phyloP scores from a whole-genome alignment of 805 yeast species.

The Debaryomyces tyrocola region DNA sequence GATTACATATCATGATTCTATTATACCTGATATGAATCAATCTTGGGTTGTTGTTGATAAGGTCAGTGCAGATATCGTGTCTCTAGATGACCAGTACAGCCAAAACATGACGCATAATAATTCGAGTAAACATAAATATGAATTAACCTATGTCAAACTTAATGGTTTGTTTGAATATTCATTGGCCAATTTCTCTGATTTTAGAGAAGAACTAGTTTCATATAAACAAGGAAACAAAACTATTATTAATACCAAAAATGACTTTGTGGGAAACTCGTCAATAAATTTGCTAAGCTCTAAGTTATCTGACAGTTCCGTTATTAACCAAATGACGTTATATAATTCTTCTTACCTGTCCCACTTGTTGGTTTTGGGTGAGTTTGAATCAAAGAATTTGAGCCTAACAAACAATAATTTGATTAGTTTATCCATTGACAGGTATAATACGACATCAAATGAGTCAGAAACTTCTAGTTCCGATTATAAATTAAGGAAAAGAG shows the following conservation, averaged over 20 bases:
- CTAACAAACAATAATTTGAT: constrained; percentile 28
- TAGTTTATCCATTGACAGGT: constrained; percentile 24
- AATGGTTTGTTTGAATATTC: constrained; percentile 87
- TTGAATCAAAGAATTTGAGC: constrained; percentile 32
- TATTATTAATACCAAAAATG: constrained; percentile 29
- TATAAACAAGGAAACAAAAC: constrained; percentile 16
- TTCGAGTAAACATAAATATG: constrained; percentile 25
- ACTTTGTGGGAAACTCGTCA: constrained; percentile 41
- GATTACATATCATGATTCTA: constrained; percentile 24
- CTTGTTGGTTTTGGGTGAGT: constrained; percentile 49
- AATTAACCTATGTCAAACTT: constrained; percentile 37
- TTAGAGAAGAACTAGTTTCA: constrained; percentile 27
- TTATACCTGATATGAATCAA: constrained; percentile 16
- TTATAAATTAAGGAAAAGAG: constrained; percentile 15
- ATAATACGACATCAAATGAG: constrained; percentile 33
- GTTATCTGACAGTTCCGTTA: constrained; percentile 29
- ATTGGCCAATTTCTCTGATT: constrained; percentile 56
- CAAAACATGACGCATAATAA: constrained; percentile 14
- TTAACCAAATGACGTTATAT: constrained; percentile 30
- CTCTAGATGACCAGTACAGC: constrained; percentile 43
- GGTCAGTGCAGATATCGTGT: constrained; percentile 49
- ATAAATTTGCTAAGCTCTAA: constrained; percentile 35
- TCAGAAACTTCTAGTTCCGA: constrained; percentile 15
- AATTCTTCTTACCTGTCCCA: constrained; percentile 25
- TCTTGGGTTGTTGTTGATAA: constrained; percentile 72